Evolutionary conservation across 2,329 filamentous ascomycete genomes (phyloP), one percentile per base, ranked within the genome.

Genomic region (Fusarium udum): DNA sequence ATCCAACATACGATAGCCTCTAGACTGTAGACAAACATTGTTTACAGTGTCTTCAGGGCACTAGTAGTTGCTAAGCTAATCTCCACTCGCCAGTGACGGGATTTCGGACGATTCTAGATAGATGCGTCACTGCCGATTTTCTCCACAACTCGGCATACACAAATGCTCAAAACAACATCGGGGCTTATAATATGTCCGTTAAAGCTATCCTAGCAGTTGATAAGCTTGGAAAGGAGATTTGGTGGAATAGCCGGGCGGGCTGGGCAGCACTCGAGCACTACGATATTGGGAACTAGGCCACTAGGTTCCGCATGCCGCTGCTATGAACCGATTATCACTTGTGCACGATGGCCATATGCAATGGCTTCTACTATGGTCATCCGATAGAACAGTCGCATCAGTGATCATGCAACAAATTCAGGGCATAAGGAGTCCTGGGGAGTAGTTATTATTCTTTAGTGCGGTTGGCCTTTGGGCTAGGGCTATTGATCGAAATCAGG

Each of bases 61-160:
- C 18, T 34, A 18, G 20, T 20, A 53, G 40, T 11, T 26, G 18
- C 20, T 20, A 20, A 46, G 24, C n/a, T n/a, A 36, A 52, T 40
- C 36, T 31, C 66, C 65, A 69, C 31, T 31, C 26, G 52, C 24
- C 51, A 58, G 67, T 69, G 65, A 49, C 64, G 65, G 31, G 36
- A 53, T 42, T 58, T 43, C n/a, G 37, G 28, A 58, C 16, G 26
- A 28, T 7, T 64, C 36, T 10, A 46, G n/a, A 43, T 39, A 31
- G 9, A 26, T 40, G 52, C 42, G 40, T 42, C 67, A 58, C 64
- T 57, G 65, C 11, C 45, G 10, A 9, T 37, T 64, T 46, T 24
- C n/a, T 36, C 26, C 13, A 32, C 51, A 51, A 46, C 18, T 37
- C 13, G 49, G 39, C 1, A 26, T 31, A 34, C 43, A 43, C 20